Evolutionary conservation across 306 rosid genomes (phyloP).

Genomic region (Acacia acuminata): DNA sequence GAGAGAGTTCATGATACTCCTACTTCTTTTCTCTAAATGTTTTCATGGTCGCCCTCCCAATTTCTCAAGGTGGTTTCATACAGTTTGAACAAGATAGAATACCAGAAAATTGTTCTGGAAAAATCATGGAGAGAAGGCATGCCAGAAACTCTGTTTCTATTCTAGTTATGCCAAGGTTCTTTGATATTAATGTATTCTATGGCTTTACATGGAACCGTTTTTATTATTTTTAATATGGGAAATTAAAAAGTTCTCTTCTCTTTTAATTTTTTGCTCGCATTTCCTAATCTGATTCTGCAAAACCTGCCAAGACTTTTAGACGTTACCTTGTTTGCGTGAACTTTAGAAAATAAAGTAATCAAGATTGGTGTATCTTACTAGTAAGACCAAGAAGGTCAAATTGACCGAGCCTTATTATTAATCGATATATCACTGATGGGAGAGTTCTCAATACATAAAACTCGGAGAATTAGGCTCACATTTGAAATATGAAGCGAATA

Average conservation of each 20-base stretch:
- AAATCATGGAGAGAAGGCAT: background rate
- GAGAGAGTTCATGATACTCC: no score
- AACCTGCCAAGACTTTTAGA: background rate
- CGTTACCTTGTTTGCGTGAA: background rate
- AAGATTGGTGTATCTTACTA: background rate
- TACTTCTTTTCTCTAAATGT: no score
- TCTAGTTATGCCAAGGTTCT: conserved; percentile 1
- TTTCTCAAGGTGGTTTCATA: background rate
- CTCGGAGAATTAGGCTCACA: conserved; percentile 17
- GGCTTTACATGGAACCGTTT: background rate
- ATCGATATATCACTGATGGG: background rate
- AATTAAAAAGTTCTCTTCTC: background rate
- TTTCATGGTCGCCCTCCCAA: background rate
- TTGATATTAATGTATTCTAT: background rate
- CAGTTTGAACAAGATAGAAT: background rate
- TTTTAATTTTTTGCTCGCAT: background rate
- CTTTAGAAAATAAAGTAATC: background rate
- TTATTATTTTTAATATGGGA: background rate
- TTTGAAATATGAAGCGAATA: background rate
- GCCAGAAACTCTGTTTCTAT: conserved; percentile 12
- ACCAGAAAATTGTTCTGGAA: conserved; percentile 2
- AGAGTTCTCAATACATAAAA: background rate
- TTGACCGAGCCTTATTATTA: background rate
- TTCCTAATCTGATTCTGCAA: background rate
- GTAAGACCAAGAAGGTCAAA: background rate